Percentiles rank a stretch among this genome's conserved stretches.
Conservation (phyloP, 2,329 filamentous ascomycete species). For the Botryotinia convoluta region DNA sequence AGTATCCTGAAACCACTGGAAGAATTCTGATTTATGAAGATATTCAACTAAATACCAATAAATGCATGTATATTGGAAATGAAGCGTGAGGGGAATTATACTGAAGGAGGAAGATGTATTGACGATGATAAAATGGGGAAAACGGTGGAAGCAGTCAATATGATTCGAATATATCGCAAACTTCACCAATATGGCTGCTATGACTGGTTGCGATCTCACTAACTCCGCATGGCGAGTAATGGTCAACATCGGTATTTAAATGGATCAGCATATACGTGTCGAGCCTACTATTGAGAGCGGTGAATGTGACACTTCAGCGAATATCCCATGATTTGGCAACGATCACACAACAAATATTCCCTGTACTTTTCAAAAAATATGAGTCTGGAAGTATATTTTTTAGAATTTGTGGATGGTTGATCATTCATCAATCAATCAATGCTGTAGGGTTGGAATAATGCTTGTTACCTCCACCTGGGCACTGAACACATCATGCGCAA, state of each 20-base stretch:
- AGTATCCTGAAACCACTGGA: slow-evolving; percentile 20
- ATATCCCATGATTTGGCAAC: slow-evolving; percentile 22
- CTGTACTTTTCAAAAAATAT: slow-evolving; percentile 4
- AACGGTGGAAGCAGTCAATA: slow-evolving; percentile 5
- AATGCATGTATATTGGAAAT: slow-evolving; percentile 10
- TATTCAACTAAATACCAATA: slow-evolving; percentile 17
- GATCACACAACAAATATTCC: slow-evolving; percentile 20
- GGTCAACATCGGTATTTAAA: slow-evolving; percentile 17
- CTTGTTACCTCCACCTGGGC: slow-evolving; percentile 16
- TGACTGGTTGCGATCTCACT: slow-evolving; percentile 6
- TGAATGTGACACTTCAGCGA: slow-evolving; percentile 22
- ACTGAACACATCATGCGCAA: slow-evolving; percentile 21
- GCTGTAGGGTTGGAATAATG: slow-evolving; percentile 16
- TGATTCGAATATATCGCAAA: slow-evolving; percentile 17
- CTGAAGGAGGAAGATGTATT: slow-evolving; percentile 4
- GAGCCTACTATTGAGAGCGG: slow-evolving; percentile 14
- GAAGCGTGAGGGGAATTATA: slow-evolving; percentile 5
- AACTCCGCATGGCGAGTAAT: slow-evolving; percentile 11
- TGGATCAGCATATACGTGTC: slow-evolving; percentile 22
- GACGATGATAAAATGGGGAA: slow-evolving; percentile 13
- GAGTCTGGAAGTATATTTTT: slow-evolving; percentile 3
- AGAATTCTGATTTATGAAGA: slow-evolving; percentile 9
- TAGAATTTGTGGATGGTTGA: slow-evolving; percentile 10
- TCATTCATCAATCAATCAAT: slow-evolving; percentile 21
- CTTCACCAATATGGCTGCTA: slow-evolving; percentile 6